Evolutionary conservation across 2,329 filamentous ascomycete species (phyloP), one percentile per base, ranked within the genome.

Genomic region (Rutstroemia sp.): DNA sequence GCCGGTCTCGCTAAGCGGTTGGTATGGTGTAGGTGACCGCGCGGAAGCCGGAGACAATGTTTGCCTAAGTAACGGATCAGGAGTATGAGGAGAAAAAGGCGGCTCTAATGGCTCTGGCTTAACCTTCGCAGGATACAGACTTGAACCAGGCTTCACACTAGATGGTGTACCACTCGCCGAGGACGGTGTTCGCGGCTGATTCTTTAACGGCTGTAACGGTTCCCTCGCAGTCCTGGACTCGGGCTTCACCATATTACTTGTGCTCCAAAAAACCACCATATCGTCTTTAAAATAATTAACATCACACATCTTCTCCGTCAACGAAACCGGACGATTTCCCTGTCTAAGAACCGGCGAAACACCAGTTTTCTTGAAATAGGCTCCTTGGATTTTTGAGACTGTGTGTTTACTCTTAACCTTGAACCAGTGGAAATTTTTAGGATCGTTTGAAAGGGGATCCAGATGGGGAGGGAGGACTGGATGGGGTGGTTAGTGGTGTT

Each of bases 401-500:
- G 55, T 42, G 21, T 57, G 55, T 48, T 45, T 54, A n/a, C 49
- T 25, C 34, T 54, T 54, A 0, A 48, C 49, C 14, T 54, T 57
- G 37, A 57, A 57, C 55, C 55, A 57, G n/a, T 52, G 41, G 9
- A 56, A 42, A 39, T 42, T 23, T 14, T 38, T 19, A 9, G 30
- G 17, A 12, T 14, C 16, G 17, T n/a, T 39, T 14, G n/a, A 21
- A 5, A 17, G 27, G 23, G 27, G 5, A 44, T 39, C 17, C 23
- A 19, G 21, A 44, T 50, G 23, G 5, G 46, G 53, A 12, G 30
- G 8, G 12, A 55, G 38, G 3, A 55, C 53, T 55, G 16, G 6
- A 12, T 23, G 5, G 14, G 9, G 2, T 49, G n/a, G 23, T 37
- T 30, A 49, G n/a, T 19, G 9, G n/a, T 7, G 41, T 17, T 44